A percentile compares a stretch with the other conserved stretches of the same genome.
Conservation (phyloP, 129 eudicot genomes). For the Cynara cardunculus region DNA sequence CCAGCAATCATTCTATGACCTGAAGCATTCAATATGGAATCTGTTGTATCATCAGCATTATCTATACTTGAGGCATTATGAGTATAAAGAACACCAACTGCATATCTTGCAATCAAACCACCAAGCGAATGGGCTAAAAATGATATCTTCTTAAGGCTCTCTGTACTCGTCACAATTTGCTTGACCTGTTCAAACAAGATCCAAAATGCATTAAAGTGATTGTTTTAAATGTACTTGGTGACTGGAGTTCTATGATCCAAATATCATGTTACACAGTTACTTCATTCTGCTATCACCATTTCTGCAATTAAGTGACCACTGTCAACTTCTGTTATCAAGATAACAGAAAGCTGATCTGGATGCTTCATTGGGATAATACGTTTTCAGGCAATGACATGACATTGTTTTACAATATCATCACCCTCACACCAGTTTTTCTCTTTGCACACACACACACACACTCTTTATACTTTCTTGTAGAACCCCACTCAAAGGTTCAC, state of each 20-base stretch:
- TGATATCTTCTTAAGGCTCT: conserved; percentile 70
- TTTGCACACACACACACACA: no score
- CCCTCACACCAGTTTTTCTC: no score
- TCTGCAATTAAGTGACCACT: no score
- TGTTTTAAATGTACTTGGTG: not conserved
- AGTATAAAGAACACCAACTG: conserved; percentile 59
- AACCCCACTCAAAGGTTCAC: no score
- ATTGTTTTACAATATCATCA: no score
- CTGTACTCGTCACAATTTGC: conserved; percentile 67
- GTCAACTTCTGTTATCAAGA: not conserved
- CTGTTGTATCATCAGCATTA: conserved; percentile 18
- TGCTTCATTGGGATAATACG: no score
- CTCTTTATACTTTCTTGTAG: no score
- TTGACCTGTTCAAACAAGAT: conserved; percentile 50
- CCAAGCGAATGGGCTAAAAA: conserved; percentile 98
- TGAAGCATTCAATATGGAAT: conserved; percentile 21
- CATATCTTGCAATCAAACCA: conserved; percentile 91
- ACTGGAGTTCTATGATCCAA: not conserved
- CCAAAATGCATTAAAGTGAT: not conserved
- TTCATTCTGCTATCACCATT: no score
- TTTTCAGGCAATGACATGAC: no score
- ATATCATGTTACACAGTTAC: not conserved
- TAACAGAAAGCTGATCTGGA: not conserved
- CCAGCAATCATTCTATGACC: conserved; percentile 69
- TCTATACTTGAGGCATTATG: conserved; percentile 12